Evolutionary conservation across 306 rosid genomes (phyloP).

Genomic region (Psophocarpus tetragonolobus): DNA sequence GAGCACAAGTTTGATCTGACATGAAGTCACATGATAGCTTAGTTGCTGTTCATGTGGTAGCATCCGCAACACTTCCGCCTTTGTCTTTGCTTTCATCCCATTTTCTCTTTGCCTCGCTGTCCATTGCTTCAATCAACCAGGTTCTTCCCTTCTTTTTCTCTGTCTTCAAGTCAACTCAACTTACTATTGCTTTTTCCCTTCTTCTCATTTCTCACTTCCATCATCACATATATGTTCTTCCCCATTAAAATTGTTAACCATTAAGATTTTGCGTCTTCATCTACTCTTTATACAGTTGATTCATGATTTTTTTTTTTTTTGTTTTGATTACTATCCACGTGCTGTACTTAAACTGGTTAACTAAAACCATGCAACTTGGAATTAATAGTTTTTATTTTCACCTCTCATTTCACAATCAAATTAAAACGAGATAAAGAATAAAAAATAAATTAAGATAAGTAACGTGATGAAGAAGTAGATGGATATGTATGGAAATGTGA

Average conservation of each 20-base stretch:
- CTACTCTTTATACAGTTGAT: not conserved
- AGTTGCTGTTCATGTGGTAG: constrained; percentile 27
- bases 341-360: not conserved
- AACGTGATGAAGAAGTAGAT: not conserved
- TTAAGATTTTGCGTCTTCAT: not conserved
- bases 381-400: not conserved
- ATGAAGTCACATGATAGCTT: constrained; percentile 23
- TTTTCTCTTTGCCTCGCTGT: constrained; percentile 34
- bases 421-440: not conserved
- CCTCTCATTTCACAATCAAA: not conserved
- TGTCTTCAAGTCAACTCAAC: constrained; percentile 30
- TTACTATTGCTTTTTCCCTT: constrained; percentile 20
- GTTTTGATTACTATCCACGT: not conserved
- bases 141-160: not conserved
- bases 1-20: constrained; percentile 23
- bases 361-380: not conserved
- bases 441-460: not conserved
- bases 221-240: not conserved
- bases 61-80: not conserved
- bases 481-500: not conserved
- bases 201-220: constrained; percentile 6
- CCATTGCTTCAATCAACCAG: constrained; percentile 11
- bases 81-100: constrained; percentile 10
- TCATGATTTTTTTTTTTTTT: too few species aligned
- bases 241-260: not conserved